phyloP scores from a whole-genome alignment of 108 stramenopile genomes.

The Mayamaea pseudoterrestris region DNA sequence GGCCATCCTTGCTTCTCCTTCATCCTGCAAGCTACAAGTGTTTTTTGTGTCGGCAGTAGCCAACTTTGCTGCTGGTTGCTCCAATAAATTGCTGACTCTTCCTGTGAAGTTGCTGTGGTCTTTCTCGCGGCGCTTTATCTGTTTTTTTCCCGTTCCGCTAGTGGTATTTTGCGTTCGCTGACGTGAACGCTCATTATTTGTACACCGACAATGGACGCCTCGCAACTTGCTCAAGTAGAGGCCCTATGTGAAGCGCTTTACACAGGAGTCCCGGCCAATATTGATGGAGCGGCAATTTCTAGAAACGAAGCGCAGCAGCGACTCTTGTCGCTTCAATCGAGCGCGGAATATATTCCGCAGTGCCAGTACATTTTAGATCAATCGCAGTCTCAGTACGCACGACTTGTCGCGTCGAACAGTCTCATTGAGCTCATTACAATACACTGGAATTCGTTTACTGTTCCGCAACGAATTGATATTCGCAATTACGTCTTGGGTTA shows the following conservation, averaged over 20 bases:
- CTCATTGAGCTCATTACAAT: constrained; percentile 87
- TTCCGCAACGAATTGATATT: constrained; percentile 87
- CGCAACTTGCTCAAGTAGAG: constrained; percentile 88
- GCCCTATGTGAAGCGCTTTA: constrained; percentile 90
- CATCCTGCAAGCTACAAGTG: too few species aligned
- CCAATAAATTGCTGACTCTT: too few species aligned
- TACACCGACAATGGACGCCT: constrained; percentile 77
- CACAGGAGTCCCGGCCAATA: constrained; percentile 49
- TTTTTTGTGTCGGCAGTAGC: too few species aligned
- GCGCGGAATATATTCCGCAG: constrained; percentile 92
- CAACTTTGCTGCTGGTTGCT: too few species aligned
- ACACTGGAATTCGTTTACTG: constrained; percentile 93
- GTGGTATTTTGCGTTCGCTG: too few species aligned
- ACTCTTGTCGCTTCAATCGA: constrained; percentile 83
- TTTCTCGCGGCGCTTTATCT: too few species aligned
- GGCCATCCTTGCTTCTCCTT: too few species aligned
- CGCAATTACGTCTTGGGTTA: constrained; percentile 93
- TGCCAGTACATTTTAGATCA: constrained; percentile 96
- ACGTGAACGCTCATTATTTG: too few species aligned
- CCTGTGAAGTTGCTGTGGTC: too few species aligned
- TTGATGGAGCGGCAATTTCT: constrained; percentile 35
- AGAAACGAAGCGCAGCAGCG: constrained; percentile 77
- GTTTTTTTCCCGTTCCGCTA: too few species aligned
- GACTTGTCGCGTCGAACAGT: constrained; percentile 85
- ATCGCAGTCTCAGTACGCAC: constrained; percentile 81